Base-by-base conservation (phyloP, 2,329 filamentous ascomycete genomes). In the Pseudophaeomoniella oleicola region DNA sequence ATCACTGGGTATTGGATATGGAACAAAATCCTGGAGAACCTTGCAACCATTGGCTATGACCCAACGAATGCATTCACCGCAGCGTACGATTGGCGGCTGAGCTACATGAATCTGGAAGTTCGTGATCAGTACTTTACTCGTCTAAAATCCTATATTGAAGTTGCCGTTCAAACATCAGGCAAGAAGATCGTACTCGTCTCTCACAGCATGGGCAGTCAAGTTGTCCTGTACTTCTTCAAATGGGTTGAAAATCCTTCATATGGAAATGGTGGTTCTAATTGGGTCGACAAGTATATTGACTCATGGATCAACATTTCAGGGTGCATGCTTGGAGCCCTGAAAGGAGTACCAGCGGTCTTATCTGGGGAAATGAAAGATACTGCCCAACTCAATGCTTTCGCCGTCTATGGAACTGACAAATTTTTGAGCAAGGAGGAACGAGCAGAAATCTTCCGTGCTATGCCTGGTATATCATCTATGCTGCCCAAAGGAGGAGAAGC, bases 281-380 rank as follows among this genome's bases (percentile, higher is more conserved):
- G 90, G 90, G 88, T 98, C 0, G 87, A 98, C 40, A 72, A 71
- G 13, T 72, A 94, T 52, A 68, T 98, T 36, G 90, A 92, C 46
- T 81, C 84, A 2, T 98, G 92, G 87, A 92, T 98, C 64, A 98
- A 98, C 55, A 86, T 98, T 50, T 90, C 82, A 46, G 90, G 90
- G 4, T 98, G 88, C 58, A 94, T 98, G 88, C 76, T 98, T 4
- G 90, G 90, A 11, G 86, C 90, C 2, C 68, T 86, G 39, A 98
- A 98, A 61, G 88, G 82, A 40, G 63, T 96, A 22, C 83, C 90
- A 0, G 88, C 90, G 0, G 73, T 96, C 0, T 66, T 98, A 2
- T 94, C 87, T 0, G 90, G 90, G 18, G 90, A 98, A 58, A 98
- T 98, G 90, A 85, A 88, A 46, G 90, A 98, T 52, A 98, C 90